Conservation (phyloP, 441 rosid genomes). For the Arabidopsis lyrata region DNA sequence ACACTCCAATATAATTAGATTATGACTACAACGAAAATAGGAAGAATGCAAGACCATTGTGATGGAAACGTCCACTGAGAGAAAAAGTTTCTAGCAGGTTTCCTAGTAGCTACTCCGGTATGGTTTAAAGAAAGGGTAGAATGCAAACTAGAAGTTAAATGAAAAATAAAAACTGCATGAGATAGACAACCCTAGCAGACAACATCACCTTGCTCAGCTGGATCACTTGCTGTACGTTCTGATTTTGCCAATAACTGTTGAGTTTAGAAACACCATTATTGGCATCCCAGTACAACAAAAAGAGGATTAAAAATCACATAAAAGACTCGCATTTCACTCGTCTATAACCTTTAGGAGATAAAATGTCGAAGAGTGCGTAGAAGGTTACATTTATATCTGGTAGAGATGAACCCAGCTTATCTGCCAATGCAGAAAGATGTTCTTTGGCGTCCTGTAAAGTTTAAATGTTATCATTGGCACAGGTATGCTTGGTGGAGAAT, state of each 20-base stretch:
- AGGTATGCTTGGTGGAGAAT: slow-evolving; percentile 16
- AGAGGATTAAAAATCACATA: slow-evolving; percentile 36
- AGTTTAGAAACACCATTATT: slow-evolving; percentile 42
- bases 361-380: slow-evolving; percentile 32
- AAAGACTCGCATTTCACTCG: slow-evolving; percentile 29
- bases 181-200: slow-evolving; percentile 60
- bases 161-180: slow-evolving; percentile 63
- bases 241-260: slow-evolving; percentile 85
- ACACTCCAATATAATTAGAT: not conserved
- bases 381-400: slow-evolving; percentile 83
- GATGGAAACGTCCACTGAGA: not conserved
- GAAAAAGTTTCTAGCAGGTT: slow-evolving; percentile 16
- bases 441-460: slow-evolving; percentile 91
- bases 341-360: slow-evolving; percentile 25
- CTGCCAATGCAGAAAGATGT: slow-evolving; percentile 93
- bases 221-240: slow-evolving; percentile 65
- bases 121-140: slow-evolving; percentile 1
- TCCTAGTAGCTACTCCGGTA: slow-evolving; percentile 29
- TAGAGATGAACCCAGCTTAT: slow-evolving; percentile 90
- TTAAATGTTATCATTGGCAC: slow-evolving; percentile 33
- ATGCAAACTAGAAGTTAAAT: slow-evolving; percentile 21
- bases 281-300: slow-evolving; percentile 39
- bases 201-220: slow-evolving; percentile 96
- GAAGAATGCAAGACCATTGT: slow-evolving; percentile 15
- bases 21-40: slow-evolving; percentile 17